These are phyloP conservation scores for Isoetes taiwanensis DNA, from an alignment of 75 land plant species.

Conservation along the genomic window DNA sequence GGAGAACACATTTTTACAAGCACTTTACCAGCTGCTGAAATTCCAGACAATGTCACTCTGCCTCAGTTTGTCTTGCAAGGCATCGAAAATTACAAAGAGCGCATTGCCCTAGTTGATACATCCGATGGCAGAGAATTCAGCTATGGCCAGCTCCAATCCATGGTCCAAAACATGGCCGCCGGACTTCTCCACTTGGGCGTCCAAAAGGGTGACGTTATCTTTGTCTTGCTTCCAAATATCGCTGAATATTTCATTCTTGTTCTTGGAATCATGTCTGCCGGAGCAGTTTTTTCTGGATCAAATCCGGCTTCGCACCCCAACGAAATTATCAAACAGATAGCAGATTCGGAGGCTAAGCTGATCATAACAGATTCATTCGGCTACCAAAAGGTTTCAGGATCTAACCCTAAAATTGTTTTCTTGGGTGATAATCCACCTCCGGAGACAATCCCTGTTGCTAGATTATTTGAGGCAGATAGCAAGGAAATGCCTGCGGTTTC, in stretches of 20 bases:
- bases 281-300: constrained; percentile 75
- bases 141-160: constrained; percentile 29
- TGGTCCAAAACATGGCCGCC: constrained; percentile 39
- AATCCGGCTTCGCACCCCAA: constrained; percentile 46
- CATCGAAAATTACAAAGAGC: constrained; percentile 41
- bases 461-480: constrained; percentile 15
- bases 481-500: not conserved
- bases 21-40: constrained; percentile 5
- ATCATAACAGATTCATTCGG: constrained; percentile 35
- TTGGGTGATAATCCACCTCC: constrained; percentile 1
- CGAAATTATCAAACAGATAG: constrained; percentile 64
- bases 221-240: constrained; percentile 75
- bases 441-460: not conserved
- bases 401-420: not conserved
- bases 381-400: constrained; percentile 31
- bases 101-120: constrained; percentile 85
- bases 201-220: constrained; percentile 63
- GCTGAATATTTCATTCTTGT: constrained; percentile 70
- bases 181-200: constrained; percentile 41
- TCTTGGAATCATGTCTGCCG: constrained; percentile 77
- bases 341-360: constrained; percentile 49
- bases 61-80: constrained; percentile 67
- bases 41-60: constrained; percentile 48
- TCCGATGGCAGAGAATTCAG: constrained; percentile 53
- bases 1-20: constrained; percentile 8